Evolutionary conservation across 139 green algal species (phyloP).

Genomic region (Ettlia oleoabundans): DNA sequence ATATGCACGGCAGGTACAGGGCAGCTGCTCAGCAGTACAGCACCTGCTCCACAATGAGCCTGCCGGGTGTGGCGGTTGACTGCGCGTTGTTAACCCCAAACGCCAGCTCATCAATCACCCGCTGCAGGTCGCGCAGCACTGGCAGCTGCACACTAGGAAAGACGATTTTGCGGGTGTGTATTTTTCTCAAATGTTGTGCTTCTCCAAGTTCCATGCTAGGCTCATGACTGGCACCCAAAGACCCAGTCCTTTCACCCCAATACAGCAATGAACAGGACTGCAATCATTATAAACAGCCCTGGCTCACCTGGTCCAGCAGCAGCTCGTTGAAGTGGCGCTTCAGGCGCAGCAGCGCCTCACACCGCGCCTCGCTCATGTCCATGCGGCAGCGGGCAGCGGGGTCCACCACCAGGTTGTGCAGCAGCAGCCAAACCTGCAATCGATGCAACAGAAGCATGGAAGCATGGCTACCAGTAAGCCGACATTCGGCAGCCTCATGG

Average conservation of each 20-base stretch:
- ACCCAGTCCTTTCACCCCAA: too few relatives aligned
- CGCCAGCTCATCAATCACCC: conserved; percentile 78
- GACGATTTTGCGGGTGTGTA: too few relatives aligned
- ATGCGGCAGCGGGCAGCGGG: conserved; percentile 74
- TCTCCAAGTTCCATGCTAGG: too few relatives aligned
- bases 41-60: conserved; percentile 79
- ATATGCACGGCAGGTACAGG: not conserved
- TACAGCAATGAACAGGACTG: too few relatives aligned
- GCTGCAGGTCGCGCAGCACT: conserved; percentile 76
- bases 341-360: conserved; percentile 67
- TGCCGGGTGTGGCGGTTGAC: not conserved
- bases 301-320: conserved; percentile 85
- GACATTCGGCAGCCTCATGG: too few relatives aligned
- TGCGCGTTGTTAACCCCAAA: conserved; percentile 48
- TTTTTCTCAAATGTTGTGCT: too few relatives aligned
- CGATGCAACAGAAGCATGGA: not conserved
- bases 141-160: conserved; percentile 59
- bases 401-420: conserved; percentile 88
- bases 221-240: too few relatives aligned
- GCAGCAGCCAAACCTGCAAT: conserved; percentile 84
- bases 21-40: not conserved
- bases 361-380: conserved; percentile 69
- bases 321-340: conserved; percentile 84
- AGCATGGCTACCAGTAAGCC: too few relatives aligned
- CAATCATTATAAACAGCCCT: too few relatives aligned